These are phyloP conservation scores for Phytopythium ostracodes DNA, from an alignment of 352 stramenopile species.

Conservation along the genomic window DNA sequence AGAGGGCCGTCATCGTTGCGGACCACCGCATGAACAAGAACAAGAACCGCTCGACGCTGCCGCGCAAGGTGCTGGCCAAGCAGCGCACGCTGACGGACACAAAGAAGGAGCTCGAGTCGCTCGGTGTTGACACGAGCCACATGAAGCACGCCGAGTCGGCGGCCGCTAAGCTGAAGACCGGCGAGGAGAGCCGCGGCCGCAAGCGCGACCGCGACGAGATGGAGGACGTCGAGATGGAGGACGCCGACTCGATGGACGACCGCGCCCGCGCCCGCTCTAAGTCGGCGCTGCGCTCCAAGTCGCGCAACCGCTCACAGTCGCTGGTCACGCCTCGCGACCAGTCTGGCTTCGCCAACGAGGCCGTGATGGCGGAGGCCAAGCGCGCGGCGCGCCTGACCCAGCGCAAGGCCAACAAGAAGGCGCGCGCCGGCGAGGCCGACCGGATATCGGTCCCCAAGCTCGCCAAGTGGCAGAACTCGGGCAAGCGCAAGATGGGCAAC, in stretches of 20 bases:
- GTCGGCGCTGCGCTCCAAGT: conserved; percentile 68
- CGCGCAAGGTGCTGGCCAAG: conserved; percentile 84
- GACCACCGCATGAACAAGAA: conserved; percentile 93
- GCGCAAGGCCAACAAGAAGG: conserved; percentile 80
- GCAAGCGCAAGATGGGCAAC: conserved; percentile 80
- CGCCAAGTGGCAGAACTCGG: conserved; percentile 87
- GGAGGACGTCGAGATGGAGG: conserved; percentile 88
- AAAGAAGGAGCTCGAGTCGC: conserved; percentile 88
- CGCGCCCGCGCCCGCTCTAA: conserved; percentile 72
- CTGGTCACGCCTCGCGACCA: conserved; percentile 72
- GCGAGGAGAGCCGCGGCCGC: conserved; percentile 74
- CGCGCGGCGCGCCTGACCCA: conserved; percentile 54
- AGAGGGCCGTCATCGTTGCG: conserved; percentile 82
- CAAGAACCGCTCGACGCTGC: conserved; percentile 90
- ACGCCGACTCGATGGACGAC: conserved; percentile 68
- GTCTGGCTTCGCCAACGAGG: conserved; percentile 59
- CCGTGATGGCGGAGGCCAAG: conserved; percentile 32
- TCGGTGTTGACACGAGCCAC: conserved; percentile 88
- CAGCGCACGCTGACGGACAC: conserved; percentile 69
- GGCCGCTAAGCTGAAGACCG: conserved; percentile 59
- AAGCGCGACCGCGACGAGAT: conserved; percentile 83
- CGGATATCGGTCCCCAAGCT: conserved; percentile 78
- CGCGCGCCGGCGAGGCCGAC: conserved; percentile 76
- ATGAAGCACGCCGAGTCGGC: conserved; percentile 88
- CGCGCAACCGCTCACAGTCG: conserved; percentile 77